phyloP scores from a whole-genome alignment of 2,329 filamentous ascomycete genomes.

The Phyllosticta citrichinensis region DNA sequence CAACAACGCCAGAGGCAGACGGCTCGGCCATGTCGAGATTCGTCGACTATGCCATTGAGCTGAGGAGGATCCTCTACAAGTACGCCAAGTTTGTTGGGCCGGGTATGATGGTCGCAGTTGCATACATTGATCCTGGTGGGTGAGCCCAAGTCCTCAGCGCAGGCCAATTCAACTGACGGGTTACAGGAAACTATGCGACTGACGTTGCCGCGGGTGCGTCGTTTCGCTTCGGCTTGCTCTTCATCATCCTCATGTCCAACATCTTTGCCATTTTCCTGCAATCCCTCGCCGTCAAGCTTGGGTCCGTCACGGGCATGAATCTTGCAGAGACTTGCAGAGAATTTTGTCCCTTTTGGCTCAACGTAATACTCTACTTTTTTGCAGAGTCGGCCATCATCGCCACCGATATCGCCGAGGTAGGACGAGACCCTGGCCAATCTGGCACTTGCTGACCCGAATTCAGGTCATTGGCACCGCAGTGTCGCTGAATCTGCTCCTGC shows the following conservation, averaged over 20 bases:
- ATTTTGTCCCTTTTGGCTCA: conserved; percentile 44
- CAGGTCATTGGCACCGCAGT: conserved; percentile 48
- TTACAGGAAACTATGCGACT: conserved; percentile 56
- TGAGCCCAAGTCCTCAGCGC: neutral
- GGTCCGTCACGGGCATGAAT: conserved; percentile 40
- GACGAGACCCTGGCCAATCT: neutral
- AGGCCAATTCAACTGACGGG: neutral
- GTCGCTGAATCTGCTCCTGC: conserved; percentile 43
- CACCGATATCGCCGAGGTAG: conserved; percentile 47
- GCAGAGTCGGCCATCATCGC: conserved; percentile 49
- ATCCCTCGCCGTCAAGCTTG: conserved; percentile 52
- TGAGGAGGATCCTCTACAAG: conserved; percentile 28
- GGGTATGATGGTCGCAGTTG: conserved; percentile 50
- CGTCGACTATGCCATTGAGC: neutral
- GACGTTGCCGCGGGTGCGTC: conserved; percentile 58
- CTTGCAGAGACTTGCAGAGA: conserved; percentile 40
- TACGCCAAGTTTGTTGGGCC: conserved; percentile 54
- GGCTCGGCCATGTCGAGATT: neutral
- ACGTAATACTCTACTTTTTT: conserved; percentile 43
- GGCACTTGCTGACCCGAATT: neutral
- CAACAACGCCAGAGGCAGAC: neutral
- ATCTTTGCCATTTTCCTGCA: conserved; percentile 63
- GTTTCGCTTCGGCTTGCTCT: conserved; percentile 56
- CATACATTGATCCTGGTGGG: conserved; percentile 39
- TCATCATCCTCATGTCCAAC: conserved; percentile 59